phyloP scores from a whole-genome alignment of 169 alveolate species.

The Eimeria acervulina region DNA sequence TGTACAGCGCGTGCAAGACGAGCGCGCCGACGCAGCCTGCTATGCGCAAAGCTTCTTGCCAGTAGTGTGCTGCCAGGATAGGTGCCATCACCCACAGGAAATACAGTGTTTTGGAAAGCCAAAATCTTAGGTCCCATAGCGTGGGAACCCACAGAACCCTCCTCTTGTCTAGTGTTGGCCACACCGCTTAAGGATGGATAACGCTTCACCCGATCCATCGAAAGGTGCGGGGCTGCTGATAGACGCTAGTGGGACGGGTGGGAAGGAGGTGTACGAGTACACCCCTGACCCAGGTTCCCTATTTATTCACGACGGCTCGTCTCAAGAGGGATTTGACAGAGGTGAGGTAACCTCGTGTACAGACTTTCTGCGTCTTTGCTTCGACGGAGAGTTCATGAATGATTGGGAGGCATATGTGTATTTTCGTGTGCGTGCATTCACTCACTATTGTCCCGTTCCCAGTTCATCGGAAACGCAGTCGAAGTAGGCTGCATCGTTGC shows the following conservation, averaged over 20 bases:
- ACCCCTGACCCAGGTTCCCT: slow-evolving; percentile 72
- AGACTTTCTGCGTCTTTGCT: not conserved
- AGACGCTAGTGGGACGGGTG: slow-evolving; percentile 56
- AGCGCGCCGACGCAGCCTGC: not conserved
- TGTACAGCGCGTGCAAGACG: not conserved
- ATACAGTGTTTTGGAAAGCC: not conserved
- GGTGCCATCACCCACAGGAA: not conserved
- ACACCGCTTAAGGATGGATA: slow-evolving; percentile 12
- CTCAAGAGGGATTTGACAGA: slow-evolving; percentile 50
- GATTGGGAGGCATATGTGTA: not conserved
- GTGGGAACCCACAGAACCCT: not conserved
- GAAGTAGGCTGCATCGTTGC: not conserved
- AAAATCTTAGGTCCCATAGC: too few relatives aligned
- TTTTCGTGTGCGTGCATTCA: not conserved
- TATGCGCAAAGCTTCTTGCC: not conserved
- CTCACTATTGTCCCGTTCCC: not conserved
- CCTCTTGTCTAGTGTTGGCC: not conserved
- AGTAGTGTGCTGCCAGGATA: not conserved
- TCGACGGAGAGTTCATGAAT: not conserved
- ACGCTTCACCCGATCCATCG: not conserved
- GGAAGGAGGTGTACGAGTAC: slow-evolving; percentile 72
- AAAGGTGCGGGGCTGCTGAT: slow-evolving; percentile 36
- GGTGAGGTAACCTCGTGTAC: not conserved
- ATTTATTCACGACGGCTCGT: slow-evolving; percentile 16
- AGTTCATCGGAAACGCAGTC: not conserved